These are phyloP conservation scores for Graphiopsis chlorocephala DNA, from an alignment of 2,329 filamentous ascomycete species.

Conservation along the genomic window DNA sequence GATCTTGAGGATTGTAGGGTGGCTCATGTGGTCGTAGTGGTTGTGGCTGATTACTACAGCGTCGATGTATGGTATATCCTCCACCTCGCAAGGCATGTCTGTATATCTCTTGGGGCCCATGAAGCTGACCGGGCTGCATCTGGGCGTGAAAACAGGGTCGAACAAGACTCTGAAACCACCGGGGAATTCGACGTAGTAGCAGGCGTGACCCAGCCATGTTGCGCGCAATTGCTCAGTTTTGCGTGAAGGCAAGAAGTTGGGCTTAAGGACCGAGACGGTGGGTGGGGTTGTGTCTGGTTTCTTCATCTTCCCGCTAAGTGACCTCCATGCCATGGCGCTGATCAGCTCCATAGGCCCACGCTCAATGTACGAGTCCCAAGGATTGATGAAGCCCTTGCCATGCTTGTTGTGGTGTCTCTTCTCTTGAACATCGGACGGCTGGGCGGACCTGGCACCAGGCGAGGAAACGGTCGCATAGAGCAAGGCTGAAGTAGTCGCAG, in stretches of 20 bases:
- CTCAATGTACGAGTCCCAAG: constrained; percentile 54
- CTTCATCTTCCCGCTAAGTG: constrained; percentile 48
- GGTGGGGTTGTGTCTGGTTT: constrained; percentile 62
- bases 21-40: constrained; percentile 89
- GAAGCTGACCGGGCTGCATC: constrained; percentile 73
- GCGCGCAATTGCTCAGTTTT: constrained; percentile 65
- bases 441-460: constrained; percentile 36
- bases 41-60: constrained; percentile 78
- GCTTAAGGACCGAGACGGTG: constrained; percentile 64
- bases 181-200: constrained; percentile 89
- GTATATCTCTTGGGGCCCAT: constrained; percentile 77
- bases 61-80: constrained; percentile 74
- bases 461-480: constrained; percentile 43
- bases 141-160: constrained; percentile 87
- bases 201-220: constrained; percentile 94
- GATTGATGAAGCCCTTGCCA: constrained; percentile 56
- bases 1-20: constrained; percentile 70
- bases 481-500: constrained; percentile 31
- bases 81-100: constrained; percentile 69
- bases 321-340: constrained; percentile 42
- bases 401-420: constrained; percentile 52
- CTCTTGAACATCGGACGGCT: constrained; percentile 45
- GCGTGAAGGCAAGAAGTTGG: constrained; percentile 64
- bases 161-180: constrained; percentile 83
- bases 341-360: constrained; percentile 35